Conservation (phyloP, 2,329 filamentous ascomycete genomes). For the Chaetomium olivaceum region DNA sequence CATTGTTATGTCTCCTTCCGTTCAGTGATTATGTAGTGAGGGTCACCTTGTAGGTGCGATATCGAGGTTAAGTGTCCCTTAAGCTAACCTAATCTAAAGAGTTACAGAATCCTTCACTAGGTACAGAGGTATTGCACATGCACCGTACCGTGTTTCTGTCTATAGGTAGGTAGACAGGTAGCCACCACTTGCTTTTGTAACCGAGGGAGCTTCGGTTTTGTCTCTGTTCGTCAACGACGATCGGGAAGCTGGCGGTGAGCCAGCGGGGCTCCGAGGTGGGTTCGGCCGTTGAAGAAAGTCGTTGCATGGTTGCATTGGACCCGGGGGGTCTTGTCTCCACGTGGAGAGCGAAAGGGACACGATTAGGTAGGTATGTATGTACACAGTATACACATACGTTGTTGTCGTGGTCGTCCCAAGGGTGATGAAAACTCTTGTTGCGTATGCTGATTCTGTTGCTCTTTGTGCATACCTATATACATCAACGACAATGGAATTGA, state of each 20-base stretch:
- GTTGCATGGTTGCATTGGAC: neutral
- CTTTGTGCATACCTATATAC: no score
- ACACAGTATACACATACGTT: no score
- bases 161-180: no score
- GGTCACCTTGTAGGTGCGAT: no score
- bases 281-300: neutral
- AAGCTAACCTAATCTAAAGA: no score
- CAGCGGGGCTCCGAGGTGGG: neutral
- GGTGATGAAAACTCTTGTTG: neutral
- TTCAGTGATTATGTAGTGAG: no score
- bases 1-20: no score
- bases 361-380: neutral
- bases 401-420: neutral
- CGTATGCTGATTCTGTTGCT: neutral
- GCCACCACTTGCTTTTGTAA: neutral
- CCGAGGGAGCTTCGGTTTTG: neutral
- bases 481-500: no score
- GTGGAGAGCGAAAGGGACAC: neutral
- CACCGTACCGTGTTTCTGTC: no score
- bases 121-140: no score
- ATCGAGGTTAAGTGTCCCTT: no score
- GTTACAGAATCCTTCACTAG: no score
- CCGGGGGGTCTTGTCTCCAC: neutral
- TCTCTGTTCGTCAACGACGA: neutral
- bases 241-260: constrained; percentile 8